phyloP scores from a whole-genome alignment of 2,329 filamentous ascomycete genomes.

The Penicillium italicum region DNA sequence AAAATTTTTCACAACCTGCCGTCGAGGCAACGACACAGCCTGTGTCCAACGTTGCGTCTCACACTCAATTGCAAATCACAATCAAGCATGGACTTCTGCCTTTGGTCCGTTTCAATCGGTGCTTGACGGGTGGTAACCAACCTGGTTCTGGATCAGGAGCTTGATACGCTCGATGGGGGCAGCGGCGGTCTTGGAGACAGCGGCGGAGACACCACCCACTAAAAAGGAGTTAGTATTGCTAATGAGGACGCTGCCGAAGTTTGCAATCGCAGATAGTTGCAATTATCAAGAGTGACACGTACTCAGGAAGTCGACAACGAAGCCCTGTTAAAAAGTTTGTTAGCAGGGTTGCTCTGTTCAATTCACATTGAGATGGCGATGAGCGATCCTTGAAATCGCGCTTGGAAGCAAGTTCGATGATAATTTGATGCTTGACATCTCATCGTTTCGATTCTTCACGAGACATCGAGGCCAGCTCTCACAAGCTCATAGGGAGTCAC shows the following conservation, averaged over 20 bases:
- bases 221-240: conserved; percentile 45
- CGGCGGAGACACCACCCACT: conserved; percentile 99
- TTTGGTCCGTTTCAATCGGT: background rate
- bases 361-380: background rate
- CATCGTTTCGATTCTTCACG: background rate
- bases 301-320: conserved; percentile 99
- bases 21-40: background rate
- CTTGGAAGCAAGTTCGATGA: background rate
- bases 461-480: background rate
- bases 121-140: conserved; percentile 51
- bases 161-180: conserved; percentile 99
- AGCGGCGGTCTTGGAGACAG: conserved; percentile 99
- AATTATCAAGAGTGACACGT: conserved; percentile 51
- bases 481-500: conserved; percentile 19
- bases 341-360: conserved; percentile 17
- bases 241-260: no score
- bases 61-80: background rate
- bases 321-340: conserved; percentile 59
- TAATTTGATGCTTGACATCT: background rate
- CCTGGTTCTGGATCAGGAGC: conserved; percentile 99
- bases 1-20: conserved; percentile 16
- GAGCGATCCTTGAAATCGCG: background rate
- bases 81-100: background rate
- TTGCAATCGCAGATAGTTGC: background rate
- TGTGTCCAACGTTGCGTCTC: background rate